A percentile compares a stretch with the other conserved stretches of the same genome.
These are phyloP conservation scores for Monosporascus sp. DNA, from an alignment of 2,329 filamentous ascomycete species.

Conservation along the genomic window DNA sequence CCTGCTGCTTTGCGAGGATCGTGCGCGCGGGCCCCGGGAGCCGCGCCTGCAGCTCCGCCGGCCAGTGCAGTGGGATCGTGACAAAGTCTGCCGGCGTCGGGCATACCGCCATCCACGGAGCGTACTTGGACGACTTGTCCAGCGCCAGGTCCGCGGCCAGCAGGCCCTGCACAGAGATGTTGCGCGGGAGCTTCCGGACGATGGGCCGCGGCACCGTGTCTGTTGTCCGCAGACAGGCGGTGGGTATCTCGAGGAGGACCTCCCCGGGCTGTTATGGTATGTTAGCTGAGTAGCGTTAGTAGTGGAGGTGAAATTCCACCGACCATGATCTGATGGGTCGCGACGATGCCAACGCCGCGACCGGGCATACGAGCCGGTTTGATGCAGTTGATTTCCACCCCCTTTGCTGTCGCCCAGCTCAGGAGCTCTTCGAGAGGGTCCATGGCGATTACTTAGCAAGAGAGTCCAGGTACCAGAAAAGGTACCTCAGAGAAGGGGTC, in stretches of 20 bases:
- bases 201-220: slow-evolving; percentile 53
- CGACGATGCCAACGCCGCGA: slow-evolving; percentile 73
- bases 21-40: slow-evolving; percentile 39
- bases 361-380: slow-evolving; percentile 62
- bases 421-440: slow-evolving; percentile 48
- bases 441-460: slow-evolving; percentile 8
- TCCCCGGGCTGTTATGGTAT: slow-evolving; percentile 45
- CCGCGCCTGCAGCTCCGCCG: slow-evolving; percentile 41
- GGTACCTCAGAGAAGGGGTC: too few relatives aligned
- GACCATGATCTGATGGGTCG: slow-evolving; percentile 63
- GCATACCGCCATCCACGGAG: slow-evolving; percentile 62
- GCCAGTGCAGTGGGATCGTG: slow-evolving; percentile 46
- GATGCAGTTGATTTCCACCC: slow-evolving; percentile 64
- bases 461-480: too few relatives aligned
- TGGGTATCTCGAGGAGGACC: slow-evolving; percentile 61
- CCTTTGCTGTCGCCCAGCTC: slow-evolving; percentile 61
- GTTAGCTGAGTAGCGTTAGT: neutral
- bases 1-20: slow-evolving; percentile 50
- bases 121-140: slow-evolving; percentile 41
- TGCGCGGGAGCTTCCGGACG: slow-evolving; percentile 43
- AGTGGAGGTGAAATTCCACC: slow-evolving; percentile 9
- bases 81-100: slow-evolving; percentile 58
- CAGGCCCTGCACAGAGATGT: slow-evolving; percentile 63
- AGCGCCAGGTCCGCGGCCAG: slow-evolving; percentile 65
- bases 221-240: slow-evolving; percentile 58